phyloP scores from a whole-genome alignment of 2,329 filamentous ascomycete species.

The Ophioceras dolichostomum region DNA sequence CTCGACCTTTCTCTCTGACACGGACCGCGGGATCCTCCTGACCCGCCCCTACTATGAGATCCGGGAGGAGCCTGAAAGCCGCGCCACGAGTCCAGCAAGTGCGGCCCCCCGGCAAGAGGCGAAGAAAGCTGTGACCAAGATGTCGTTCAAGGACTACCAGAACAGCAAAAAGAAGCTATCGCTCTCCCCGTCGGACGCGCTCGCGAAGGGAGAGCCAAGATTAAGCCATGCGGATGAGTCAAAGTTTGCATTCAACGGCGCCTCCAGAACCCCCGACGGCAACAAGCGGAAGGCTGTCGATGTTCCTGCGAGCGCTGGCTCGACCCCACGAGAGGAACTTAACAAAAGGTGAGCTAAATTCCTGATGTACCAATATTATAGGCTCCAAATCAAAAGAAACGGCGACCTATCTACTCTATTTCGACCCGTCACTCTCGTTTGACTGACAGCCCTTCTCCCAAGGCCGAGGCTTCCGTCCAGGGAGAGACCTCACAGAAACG shows the following conservation, averaged over 20 bases:
- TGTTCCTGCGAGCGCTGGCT: not conserved
- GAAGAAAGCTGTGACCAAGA: slow-evolving; percentile 27
- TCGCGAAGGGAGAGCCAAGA: too few relatives aligned
- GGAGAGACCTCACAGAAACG: slow-evolving; percentile 1
- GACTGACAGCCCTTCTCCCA: too few relatives aligned
- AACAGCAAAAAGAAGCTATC: slow-evolving; percentile 32
- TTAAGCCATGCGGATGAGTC: slow-evolving; percentile 9
- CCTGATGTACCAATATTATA: too few relatives aligned
- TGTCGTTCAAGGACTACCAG: slow-evolving; percentile 48
- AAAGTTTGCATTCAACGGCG: slow-evolving; percentile 8
- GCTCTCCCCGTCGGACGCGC: slow-evolving; percentile 21
- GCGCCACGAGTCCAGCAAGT: slow-evolving; percentile 1
- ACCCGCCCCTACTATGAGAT: slow-evolving; percentile 46
- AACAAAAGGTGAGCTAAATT: slow-evolving; percentile 2
- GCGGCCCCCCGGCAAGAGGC: slow-evolving; percentile 13
- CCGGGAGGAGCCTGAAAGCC: slow-evolving; percentile 30
- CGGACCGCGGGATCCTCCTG: slow-evolving; percentile 43
- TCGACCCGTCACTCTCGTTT: too few relatives aligned
- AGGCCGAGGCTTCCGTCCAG: not conserved
- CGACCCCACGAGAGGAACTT: not conserved
- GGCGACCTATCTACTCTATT: too few relatives aligned
- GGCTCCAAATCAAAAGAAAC: too few relatives aligned
- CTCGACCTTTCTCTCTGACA: slow-evolving; percentile 43
- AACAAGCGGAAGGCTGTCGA: slow-evolving; percentile 4
- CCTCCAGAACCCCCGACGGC: slow-evolving; percentile 6